Evolutionary conservation across 805 yeast species (phyloP), one percentile per base, ranked within the genome.

Genomic region (Metschnikowia henanensis): DNA sequence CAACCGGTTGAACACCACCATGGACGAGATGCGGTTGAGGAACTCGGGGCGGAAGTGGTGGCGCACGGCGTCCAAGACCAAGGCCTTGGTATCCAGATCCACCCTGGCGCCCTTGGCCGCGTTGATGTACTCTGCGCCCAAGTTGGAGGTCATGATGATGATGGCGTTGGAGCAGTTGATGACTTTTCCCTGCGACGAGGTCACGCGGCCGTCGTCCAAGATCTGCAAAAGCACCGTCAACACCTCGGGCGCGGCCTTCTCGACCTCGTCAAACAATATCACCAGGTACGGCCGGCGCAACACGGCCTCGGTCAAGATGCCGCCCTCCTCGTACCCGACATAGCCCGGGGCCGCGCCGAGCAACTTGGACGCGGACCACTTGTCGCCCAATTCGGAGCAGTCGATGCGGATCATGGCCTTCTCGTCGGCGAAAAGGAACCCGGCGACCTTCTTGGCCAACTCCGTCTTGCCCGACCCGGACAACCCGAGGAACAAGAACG

Each of bases 391-490:
- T 66, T 94, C 99, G 4, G 98, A 91, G 70, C 99, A 94, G 67
- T 94, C 99, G 52, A 94, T 90, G 71, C 99, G 84, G 61, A 94
- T 87, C 88, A 94, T 92, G 38, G 97, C 96, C 68, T 83, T 86
- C 64, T 92, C 97, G 62, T 94, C 98, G 40, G 95, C 87, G 70
- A 94, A 94, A 59, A 94, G 76, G 73, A 94, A 94, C 0, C 95
- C 96, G 10, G 99, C 98, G 20, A 94, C 78, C 59, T 91, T 94
- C 79, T 94, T 94, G 19, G 99, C 98, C 56, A 94, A 76, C 66
- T 94, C 98, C 7, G 99, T 94, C 76, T 94, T 94, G 79, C 99
- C 99, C 6, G 97, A 89, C 57, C 99, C 99, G 2, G 96, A 87
- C 47, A 92, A 78, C 47, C 99, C 99, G 49, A 95, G 73, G 77